Evolutionary conservation across 2,329 filamentous ascomycete genomes (phyloP).

Genomic region (Beauveria brongniartii): DNA sequence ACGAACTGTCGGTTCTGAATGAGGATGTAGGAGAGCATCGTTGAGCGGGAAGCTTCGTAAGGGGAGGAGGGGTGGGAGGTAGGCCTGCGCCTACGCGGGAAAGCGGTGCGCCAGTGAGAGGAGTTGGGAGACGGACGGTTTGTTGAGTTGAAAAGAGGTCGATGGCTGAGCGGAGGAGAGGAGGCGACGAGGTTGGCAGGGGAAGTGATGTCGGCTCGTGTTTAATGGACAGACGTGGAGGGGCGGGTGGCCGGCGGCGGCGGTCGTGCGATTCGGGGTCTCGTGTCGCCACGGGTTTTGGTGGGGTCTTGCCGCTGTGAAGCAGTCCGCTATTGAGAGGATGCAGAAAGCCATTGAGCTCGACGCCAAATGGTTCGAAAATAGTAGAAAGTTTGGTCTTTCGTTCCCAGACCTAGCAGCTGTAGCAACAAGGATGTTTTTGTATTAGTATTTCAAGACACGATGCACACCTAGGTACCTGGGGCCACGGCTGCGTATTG

Average conservation of each 20-base stretch:
- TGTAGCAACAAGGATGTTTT: no score
- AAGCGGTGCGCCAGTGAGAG: background rate
- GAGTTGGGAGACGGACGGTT: no score
- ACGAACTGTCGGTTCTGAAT: slow-evolving; percentile 78
- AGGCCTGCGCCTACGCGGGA: background rate
- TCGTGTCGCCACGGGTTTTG: background rate
- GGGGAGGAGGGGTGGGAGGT: background rate
- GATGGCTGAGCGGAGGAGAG: background rate
- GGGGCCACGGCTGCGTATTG: background rate
- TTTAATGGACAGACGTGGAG: background rate
- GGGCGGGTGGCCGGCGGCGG: background rate
- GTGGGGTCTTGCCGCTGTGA: background rate
- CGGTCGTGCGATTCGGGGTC: background rate
- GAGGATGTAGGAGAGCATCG: slow-evolving; percentile 75
- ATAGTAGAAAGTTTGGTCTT: background rate
- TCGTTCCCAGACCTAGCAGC: no score
- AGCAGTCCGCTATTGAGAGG: no score
- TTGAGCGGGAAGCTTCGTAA: slow-evolving; percentile 3
- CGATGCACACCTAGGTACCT: no score
- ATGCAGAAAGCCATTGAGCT: background rate
- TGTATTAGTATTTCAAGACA: no score
- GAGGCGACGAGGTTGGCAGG: background rate
- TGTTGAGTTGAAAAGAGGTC: background rate
- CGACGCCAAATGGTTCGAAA: background rate
- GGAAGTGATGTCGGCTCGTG: background rate